Percentiles rank a stretch among this genome's conserved stretches.
phyloP scores from a whole-genome alignment of 306 rosid genomes.

The Nissolia schottii region DNA sequence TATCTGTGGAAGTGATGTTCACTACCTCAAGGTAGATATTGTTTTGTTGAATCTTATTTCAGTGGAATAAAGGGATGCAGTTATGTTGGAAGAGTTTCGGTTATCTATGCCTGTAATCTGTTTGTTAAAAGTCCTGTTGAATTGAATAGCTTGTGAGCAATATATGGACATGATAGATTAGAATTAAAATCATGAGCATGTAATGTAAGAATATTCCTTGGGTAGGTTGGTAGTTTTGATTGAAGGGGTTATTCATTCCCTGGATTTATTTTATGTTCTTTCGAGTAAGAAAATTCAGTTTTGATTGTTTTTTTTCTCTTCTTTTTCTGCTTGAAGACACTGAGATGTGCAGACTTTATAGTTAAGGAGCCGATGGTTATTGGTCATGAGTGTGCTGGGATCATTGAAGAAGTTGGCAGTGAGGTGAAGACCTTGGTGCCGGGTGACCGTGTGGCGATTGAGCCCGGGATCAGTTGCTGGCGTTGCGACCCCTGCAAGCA shows the following conservation, averaged over 20 bases:
- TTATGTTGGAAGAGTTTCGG: background rate
- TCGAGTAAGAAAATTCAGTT: background rate
- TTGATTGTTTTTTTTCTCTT: constrained; percentile 23
- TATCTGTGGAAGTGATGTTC: constrained; percentile 95
- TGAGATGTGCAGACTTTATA: constrained; percentile 71
- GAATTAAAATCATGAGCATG: background rate
- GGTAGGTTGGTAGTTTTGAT: background rate
- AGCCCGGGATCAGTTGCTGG: constrained; percentile 92
- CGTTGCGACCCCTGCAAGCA: constrained; percentile 64
- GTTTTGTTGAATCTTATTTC: background rate
- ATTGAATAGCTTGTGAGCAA: background rate
- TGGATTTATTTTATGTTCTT: background rate
- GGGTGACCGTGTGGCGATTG: constrained; percentile 80
- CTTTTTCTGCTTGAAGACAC: constrained; percentile 42
- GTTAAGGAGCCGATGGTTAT: constrained; percentile 92
- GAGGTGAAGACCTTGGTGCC: constrained; percentile 52
- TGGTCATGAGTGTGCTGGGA: constrained; percentile 96
- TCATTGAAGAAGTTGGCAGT: constrained; percentile 74
- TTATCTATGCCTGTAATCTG: background rate
- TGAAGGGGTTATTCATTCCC: constrained; percentile 1
- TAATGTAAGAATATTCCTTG: background rate
- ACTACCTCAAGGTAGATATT: constrained; percentile 61
- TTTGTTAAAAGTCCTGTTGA: background rate
- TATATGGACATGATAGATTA: background rate
- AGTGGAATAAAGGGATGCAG: background rate